Base-by-base conservation (phyloP, 176 grass and related monocot genomes). In the Olyra latifolia region DNA sequence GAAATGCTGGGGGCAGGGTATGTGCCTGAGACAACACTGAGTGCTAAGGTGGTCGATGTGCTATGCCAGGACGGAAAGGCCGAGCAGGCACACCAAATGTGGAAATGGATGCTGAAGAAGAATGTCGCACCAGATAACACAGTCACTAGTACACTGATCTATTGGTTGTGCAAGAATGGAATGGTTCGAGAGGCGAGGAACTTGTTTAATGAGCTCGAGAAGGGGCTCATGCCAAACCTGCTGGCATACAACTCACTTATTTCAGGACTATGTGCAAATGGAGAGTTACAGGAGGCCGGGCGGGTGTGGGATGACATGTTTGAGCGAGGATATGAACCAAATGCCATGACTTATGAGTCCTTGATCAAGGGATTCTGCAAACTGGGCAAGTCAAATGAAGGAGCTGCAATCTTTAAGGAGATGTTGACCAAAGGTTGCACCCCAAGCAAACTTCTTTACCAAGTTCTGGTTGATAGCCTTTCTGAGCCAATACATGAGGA, bases 271-370 rank as follows among this genome's bases (percentile, higher is more conserved):
- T 93, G 88, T 77, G 94, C 91, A 54, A 91, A 93, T 35, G 91
- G 88, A 45, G 82, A 93, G 41, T 61, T 97, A 41, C 86, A 87
- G 13, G 91, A 89, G 77, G 88, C 94, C 48, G 83, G 86, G 14
- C 56, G 53, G 62, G 58, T 97, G 10, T 97, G 90, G 91, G 93
- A 97, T 74, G 85, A 97, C 66, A 93, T 97, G 86, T 69, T 93
- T 8, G 88, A 93, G 62, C 83, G 81, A 40, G 65, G 74, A 41
- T 97, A 91, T 55, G 32, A 57, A 46, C 91, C 94, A 55, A 97
- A 91, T 83, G 62, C 77, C 29, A 57, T 89, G 75, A 91, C 77
- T 20, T 97, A 93, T 14, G 87, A 93, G 60, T 88, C 87, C n/a
- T 76, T 91, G 10, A 93, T 97, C 80, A 89, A 87, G 28, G 90